Base-by-base conservation (phyloP, 2,329 filamentous ascomycete species). In the Penicillium sp. region DNA sequence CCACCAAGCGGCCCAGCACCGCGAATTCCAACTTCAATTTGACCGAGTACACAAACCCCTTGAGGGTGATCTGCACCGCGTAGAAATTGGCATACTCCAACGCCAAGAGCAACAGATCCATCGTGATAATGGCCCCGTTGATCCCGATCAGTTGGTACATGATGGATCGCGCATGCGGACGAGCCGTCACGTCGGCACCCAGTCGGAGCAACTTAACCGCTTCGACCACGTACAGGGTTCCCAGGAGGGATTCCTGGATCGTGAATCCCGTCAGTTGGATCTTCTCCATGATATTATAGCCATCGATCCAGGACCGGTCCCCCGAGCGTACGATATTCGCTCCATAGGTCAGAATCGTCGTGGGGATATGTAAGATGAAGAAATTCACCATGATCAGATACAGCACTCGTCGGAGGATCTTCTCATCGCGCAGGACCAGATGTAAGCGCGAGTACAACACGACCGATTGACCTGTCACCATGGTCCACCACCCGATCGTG, bases 371-470 rank as follows among this genome's bases (percentile, higher is more conserved):
- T 25, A 81, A 64, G 8, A 81, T 47, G 34, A 82, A 53, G 13
- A 71, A 72, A 56, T 83, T 75, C 50, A 72, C 57, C 35, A 82
- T 71, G 49, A 85, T 84, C 75, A 84, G 81, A 45, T 60, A 70
- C 0, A 82, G 67, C 0, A 81, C 74, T 9, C 70, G 67, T 4
- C 70, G 72, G 0, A 84, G 67, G 3, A 76, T 62, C 2, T 64
- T 63, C 5, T 72, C 68, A 37, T 80, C 77, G 12, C 73, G 74
- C 3, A 81, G 66, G 9, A 85, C 72, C 1, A 85, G 70, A 58
- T 84, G 80, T 0, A 85, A 71, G 5, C 82, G 74, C 0, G 80
- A 84, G 68, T 80, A 85, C 1, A 85, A 68, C 1, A 85, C 81
- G 9, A 83, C 56, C 0, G 76, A 76, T 60, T 83, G 79, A 0